phyloP scores from a whole-genome alignment of 768 basidiomycete species.

The Serpula lacrymans region DNA sequence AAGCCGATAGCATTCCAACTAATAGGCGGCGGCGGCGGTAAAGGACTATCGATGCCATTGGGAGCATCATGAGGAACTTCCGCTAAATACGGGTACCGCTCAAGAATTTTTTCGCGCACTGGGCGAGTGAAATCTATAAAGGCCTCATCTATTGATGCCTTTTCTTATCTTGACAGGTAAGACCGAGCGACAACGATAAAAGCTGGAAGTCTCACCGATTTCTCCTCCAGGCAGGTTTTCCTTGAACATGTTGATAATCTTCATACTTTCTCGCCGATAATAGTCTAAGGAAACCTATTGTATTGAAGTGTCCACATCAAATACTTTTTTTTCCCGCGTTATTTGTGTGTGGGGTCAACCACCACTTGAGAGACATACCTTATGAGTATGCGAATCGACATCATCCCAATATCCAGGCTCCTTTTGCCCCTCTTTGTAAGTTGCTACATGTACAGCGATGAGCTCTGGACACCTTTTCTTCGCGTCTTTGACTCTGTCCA shows the following conservation, averaged over 20 bases:
- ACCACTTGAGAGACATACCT: constrained; percentile 46
- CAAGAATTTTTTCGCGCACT: constrained; percentile 71
- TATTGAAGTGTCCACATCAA: neutral
- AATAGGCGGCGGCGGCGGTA: constrained; percentile 70
- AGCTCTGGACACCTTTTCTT: constrained; percentile 83
- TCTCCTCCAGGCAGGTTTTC: constrained; percentile 76
- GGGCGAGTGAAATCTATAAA: constrained; percentile 89
- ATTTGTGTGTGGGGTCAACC: neutral
- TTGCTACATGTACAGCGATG: constrained; percentile 88
- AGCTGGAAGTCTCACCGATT: constrained; percentile 53
- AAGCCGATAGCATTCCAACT: constrained; percentile 60
- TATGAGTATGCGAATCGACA: constrained; percentile 86
- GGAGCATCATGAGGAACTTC: constrained; percentile 66
- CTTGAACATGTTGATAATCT: constrained; percentile 81
- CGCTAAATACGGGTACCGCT: constrained; percentile 73
- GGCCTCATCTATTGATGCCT: constrained; percentile 96
- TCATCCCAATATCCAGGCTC: constrained; percentile 93
- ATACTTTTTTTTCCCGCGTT: constrained; percentile 1
- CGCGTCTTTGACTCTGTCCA: constrained; percentile 81
- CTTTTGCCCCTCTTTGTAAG: constrained; percentile 82
- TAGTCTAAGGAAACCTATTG: constrained; percentile 85
- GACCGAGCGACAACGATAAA: neutral
- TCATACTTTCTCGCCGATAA: constrained; percentile 87
- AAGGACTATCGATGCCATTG: constrained; percentile 67
- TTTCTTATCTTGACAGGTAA: constrained; percentile 52